These are phyloP conservation scores for Raffaelea albimanens DNA, from an alignment of 2,329 filamentous ascomycete species.

Conservation along the genomic window DNA sequence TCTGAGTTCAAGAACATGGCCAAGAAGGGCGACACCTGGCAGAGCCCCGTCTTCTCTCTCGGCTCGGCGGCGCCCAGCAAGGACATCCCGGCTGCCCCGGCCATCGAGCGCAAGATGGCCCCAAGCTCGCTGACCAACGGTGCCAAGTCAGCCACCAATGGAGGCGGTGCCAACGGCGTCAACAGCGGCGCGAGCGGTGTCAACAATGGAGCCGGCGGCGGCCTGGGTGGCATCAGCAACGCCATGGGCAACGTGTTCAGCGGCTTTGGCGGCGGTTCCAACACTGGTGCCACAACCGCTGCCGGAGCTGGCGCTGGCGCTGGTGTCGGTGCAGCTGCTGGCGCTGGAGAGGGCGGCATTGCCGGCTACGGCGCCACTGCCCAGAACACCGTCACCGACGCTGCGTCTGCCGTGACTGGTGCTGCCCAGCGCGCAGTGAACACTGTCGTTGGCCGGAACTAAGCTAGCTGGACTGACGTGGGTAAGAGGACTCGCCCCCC, in stretches of 20 bases:
- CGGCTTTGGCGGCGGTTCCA: no score
- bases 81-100: conserved; percentile 55
- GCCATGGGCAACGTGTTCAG: conserved; percentile 1
- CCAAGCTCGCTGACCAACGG: neutral
- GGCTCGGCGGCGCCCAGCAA: conserved; percentile 65
- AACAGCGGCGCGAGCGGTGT: conserved; percentile 14
- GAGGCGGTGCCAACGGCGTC: conserved; percentile 6
- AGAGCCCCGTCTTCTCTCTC: conserved; percentile 87
- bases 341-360: no score
- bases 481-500: no score
- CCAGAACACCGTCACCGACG: no score
- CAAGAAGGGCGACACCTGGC: conserved; percentile 83
- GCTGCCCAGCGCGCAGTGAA: no score
- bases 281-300: no score
- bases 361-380: no score
- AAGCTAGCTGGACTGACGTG: no score
- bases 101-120: conserved; percentile 35
- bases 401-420: no score
- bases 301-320: no score
- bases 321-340: no score
- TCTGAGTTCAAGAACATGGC: conserved; percentile 88
- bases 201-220: conserved; percentile 6
- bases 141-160: conserved; percentile 3
- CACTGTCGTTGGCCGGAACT: no score
- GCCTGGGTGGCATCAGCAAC: neutral